These are phyloP conservation scores for Amphibolis antarctica DNA, from an alignment of 106 monocot species.

Conservation along the genomic window DNA sequence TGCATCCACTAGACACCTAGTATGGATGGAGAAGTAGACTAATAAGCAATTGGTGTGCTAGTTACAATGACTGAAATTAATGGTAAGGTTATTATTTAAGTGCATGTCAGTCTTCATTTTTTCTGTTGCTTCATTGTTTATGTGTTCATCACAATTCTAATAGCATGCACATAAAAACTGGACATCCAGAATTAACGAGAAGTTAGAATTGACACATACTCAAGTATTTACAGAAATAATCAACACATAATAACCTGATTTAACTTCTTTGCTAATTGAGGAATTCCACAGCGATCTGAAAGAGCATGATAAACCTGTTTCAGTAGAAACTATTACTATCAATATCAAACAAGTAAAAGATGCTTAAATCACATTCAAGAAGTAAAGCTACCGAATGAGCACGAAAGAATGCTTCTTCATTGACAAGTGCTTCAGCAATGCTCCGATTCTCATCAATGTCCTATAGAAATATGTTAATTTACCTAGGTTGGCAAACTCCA, in stretches of 20 bases:
- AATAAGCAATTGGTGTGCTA: no score
- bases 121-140: no score
- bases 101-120: no score
- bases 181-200: no score
- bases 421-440: conserved; percentile 20
- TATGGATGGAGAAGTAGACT: not conserved
- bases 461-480: not conserved
- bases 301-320: conserved; percentile 20
- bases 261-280: conserved; percentile 24
- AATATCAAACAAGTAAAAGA: not conserved
- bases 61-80: no score
- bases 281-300: conserved; percentile 20
- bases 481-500: not conserved
- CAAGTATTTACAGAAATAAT: not conserved
- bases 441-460: conserved; percentile 20
- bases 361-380: not conserved
- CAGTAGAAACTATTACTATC: not conserved
- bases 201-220: not conserved
- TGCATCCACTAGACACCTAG: not conserved
- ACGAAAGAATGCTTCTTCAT: conserved; percentile 22
- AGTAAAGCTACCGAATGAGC: conserved; percentile 14
- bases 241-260: conserved; percentile 16
- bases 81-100: no score
- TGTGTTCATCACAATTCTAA: no score
- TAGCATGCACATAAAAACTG: no score